Base-by-base conservation (phyloP, 2,329 filamentous ascomycete species). In the Phoma herbarum region DNA sequence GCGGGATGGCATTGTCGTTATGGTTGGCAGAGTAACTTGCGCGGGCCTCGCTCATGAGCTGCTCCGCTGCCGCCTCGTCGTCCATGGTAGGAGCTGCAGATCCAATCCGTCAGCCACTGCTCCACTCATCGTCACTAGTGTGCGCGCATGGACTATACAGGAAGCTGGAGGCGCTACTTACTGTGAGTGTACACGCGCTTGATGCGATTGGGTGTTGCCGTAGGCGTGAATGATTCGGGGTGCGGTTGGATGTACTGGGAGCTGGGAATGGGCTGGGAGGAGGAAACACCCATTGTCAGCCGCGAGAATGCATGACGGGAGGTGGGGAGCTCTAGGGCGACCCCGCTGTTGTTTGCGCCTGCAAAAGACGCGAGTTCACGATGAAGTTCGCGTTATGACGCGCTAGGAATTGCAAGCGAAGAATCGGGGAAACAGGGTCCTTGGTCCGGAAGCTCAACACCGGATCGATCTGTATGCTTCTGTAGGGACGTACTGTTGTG, bases 11-110 rank as follows among this genome's bases (percentile, higher is more conserved):
- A 16, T 44, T n/a, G 16, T 49, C 45, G 16, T 31, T 12, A 12
- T 53, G 26, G 39, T 46, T 20, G 16, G 44, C 28, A 16, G 31
- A 47, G 31, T 52, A 51, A 9, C 52, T 12, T 22, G 53, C 57
- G 49, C 42, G 48, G 33, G 48, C 61, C 45, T 68, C 67, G 37
- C 58, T 63, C 33, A 66, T 59, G 31, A 70, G 65, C 29, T 70
- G 67, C 51, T 65, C 63, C 25, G 63, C 64, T 8, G 67, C 67
- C 11, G 62, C 60, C 25, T 61, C 35, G 52, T 69, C 63, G 48
- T 70, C 67, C 60, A 64, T 64, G 2, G 54, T 52, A 0, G 66
- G 63, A 35, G 51, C 67, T 69, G 35, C n/a, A 12, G 5, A 28
- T 31, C 28, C 51, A 52, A 61, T 42, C 39, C 26, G 59, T 68